Evolutionary conservation across 805 yeast species (phyloP), one percentile per base, ranked within the genome.

Genomic region (Isabelozyma gotoi): DNA sequence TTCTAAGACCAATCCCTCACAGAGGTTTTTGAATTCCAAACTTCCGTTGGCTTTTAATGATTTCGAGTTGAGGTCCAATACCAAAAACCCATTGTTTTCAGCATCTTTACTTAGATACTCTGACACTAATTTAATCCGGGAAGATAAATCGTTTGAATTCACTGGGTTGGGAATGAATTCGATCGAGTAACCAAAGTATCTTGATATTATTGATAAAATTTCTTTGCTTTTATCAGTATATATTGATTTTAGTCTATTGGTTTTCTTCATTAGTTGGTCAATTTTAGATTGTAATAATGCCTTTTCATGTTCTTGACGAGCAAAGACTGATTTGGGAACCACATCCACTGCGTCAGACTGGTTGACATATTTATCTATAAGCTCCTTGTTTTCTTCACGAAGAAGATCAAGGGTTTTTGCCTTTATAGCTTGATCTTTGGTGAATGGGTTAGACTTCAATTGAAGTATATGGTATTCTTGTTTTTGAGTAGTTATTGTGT

Each of bases 211-310:
- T 24, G 82, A 80, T 31, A 88, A 68, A 40, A 87, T 83, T 55
- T 87, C 91, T 24, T 74, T 63, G n/a, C 92, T 81, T 57, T 86
- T 85, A 40, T 76, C 75, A 14, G 80, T 64, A 57, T 80, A 88
- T 5, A 78, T 75, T 48, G 82, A 80, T 49, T 70, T 77, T 43
- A 81, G 65, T 33, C 95, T 63, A 8, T 55, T 63, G 29, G 74
- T 69, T 41, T 78, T 70, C 56, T 85, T 87, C 39, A 71, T 69
- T 7, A 77, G 56, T 38, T 73, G 75, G 24, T 70, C 71, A 2
- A 81, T 63, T 42, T 77, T 78, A 2, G 56, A 52, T 48, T 81
- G 79, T 7, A 78, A 55, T 19, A 67, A 63, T 21, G 68, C 62
- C 43, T 76, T 71, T 44, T 86, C 91, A 33, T 75, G 56, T 40